Evolutionary conservation across 1,139 yeast genomes (phyloP), one percentile per base, ranked within the genome.

Genomic region (Tardiomyces blankii): DNA sequence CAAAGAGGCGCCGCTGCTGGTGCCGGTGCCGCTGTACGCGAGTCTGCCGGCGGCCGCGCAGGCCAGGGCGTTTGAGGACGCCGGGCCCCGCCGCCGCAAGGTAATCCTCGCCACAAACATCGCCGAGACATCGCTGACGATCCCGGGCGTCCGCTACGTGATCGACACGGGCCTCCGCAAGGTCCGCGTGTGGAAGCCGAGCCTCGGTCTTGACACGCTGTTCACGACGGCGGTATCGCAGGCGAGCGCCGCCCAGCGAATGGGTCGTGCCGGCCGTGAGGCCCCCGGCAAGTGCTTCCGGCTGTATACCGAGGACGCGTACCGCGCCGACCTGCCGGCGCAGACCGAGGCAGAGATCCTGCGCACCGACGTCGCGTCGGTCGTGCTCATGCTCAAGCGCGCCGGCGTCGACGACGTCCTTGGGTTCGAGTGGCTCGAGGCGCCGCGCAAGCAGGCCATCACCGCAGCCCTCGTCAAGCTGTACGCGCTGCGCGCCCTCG

Each of bases 221-320:
- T 69, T 89, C 44, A 88, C 96, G 0, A 87, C 93, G 0, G 91
- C 98, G 1, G 82, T 93, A 18, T 88, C 97, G 0, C 88, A 85
- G 59, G 95, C 97, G 0, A 84, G 95, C 39, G 98, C 98, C 0
- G 77, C 83, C 41, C 99, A 91, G 68, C 74, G 99, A 65, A 82
- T 93, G 48, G 99, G 99, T 63, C 85, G 99, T 73, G 98, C 98
- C 25, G 99, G 99, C 54, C 86, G 99, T 77, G 97, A 91, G 67
- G 74, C 78, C 7, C 78, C 84, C 40, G 99, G 99, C 44, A 91
- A 89, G 62, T 88, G 94, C 39, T 91, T 74, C 63, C 70, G 98
- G 49, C 67, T 91, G 38, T 93, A 83, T 61, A 80, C 84, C 47
- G 97, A 89, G 57, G 62, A 67, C 1, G 81, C 84, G 42, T 91